Conservation (phyloP, 192 early-diverging fungal species). For the Blastocladiella britannica region DNA sequence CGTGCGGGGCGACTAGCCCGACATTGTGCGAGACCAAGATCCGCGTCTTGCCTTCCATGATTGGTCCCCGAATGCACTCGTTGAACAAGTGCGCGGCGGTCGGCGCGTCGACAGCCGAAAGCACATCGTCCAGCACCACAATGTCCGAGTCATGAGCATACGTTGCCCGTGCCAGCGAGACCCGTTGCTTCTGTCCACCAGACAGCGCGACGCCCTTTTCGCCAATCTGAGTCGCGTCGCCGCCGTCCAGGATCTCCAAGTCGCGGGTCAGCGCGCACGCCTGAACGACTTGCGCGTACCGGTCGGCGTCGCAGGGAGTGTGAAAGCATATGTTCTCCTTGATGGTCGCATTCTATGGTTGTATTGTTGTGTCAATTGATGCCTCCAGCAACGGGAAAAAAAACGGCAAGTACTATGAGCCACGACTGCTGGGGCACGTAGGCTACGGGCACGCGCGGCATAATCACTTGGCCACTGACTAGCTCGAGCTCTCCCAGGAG, state of each 20-base stretch:
- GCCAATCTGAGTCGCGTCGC: constrained; percentile 76
- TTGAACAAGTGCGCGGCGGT: constrained; percentile 70
- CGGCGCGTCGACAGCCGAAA: constrained; percentile 88
- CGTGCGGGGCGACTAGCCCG: constrained; percentile 31
- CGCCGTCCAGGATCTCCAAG: constrained; percentile 59
- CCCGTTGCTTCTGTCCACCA: constrained; percentile 74
- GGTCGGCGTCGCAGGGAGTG: constrained; percentile 12
- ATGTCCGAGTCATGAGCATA: constrained; percentile 44
- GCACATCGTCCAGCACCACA: constrained; percentile 67
- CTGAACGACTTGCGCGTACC: constrained; percentile 51
- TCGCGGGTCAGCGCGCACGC: constrained; percentile 79
- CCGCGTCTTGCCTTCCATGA: constrained; percentile 55
- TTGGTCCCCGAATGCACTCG: constrained; percentile 44
- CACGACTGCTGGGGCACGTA: background rate
- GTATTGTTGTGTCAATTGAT: too few relatives aligned
- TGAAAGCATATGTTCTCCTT: constrained; percentile 49
- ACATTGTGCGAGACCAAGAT: constrained; percentile 86
- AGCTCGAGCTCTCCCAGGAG: constrained; percentile 62
- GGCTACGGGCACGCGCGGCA: constrained; percentile 8
- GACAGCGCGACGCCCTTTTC: constrained; percentile 67
- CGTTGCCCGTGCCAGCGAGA: constrained; percentile 68
- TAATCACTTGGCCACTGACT: constrained; percentile 10
- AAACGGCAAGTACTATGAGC: too few relatives aligned
- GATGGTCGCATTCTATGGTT: constrained; percentile 51
- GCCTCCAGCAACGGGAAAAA: too few relatives aligned